Evolutionary conservation across 441 rosid genomes (phyloP), one percentile per base, ranked within the genome.

Genomic region (Raphanus hybrid): DNA sequence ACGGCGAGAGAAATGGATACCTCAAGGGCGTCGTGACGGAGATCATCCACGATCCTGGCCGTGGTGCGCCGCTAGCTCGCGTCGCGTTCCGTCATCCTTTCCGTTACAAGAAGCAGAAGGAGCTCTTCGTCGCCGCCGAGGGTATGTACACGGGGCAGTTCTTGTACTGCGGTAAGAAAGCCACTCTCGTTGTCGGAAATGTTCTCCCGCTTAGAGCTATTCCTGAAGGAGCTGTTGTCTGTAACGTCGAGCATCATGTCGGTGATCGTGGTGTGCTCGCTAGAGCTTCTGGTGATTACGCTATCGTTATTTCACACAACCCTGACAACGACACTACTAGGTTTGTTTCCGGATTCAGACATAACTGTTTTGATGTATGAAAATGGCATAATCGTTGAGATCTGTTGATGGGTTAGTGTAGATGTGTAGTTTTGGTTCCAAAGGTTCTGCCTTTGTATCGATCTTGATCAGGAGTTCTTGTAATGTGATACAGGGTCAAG

Each of bases 21-120:
- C 85, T 91, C 3, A 91, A 88, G 73, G 96, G 96, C n/a, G 93
- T 91, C 0, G 79, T 91, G 14, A 80, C 91, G 9, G 96, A 91
- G 72, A 82, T 91, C 83, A 71, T 89, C 34, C 96, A 91, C 80
- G 96, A 91, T 69, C 96, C 93, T 0, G 96, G 96, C 0, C 92
- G 96, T 15, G 96, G 96, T 0, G 93, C 96, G 0, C 96, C 96
- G 0, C 77, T 91, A 0, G 96, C 91, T 16, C 84, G 89, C 4
- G 89, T 90, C 5, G 35, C 83, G 1, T 88, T 90, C 84, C 23
- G 59, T 16, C 59, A 54, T 7, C 23, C 59, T 54, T 54, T 54
- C 59, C 59, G 23, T 54, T 54, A 54, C 59, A 54, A 54, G 59
- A 54, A 54, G 10, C 59, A 54, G 23, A 54, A 54, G 59, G 59